A percentile compares a stretch with the other conserved stretches of the same genome.
These are phyloP conservation scores for Parafenestella ontariensis DNA, from an alignment of 2,329 filamentous ascomycete genomes.

Conservation along the genomic window DNA sequence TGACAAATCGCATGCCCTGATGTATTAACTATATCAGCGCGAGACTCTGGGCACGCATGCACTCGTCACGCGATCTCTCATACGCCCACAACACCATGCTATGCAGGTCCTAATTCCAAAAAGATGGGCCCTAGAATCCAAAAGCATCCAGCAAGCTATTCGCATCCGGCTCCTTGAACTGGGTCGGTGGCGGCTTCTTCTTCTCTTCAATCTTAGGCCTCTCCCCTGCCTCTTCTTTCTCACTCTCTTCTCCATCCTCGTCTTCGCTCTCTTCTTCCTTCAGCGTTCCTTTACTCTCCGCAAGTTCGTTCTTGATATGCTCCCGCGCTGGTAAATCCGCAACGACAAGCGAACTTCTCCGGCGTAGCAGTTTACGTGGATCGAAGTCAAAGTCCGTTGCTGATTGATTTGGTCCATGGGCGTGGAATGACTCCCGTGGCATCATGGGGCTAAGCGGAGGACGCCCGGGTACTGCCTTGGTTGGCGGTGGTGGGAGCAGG, in stretches of 20 bases:
- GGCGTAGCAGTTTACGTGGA: conserved; percentile 71
- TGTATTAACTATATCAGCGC: neutral
- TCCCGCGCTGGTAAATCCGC: conserved; percentile 67
- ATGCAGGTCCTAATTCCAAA: neutral
- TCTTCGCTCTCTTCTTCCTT: conserved; percentile 42
- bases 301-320: conserved; percentile 28
- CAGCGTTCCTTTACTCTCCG: conserved; percentile 18
- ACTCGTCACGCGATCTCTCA: neutral
- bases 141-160: conserved; percentile 90
- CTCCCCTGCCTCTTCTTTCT: conserved; percentile 9
- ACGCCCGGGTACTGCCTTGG: conserved; percentile 20
- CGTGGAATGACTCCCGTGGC: conserved; percentile 31
- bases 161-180: conserved; percentile 92
- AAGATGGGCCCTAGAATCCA: conserved; percentile 69
- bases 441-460: conserved; percentile 37
- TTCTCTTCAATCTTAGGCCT: conserved; percentile 52
- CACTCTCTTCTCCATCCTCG: conserved; percentile 41
- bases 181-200: conserved; percentile 69
- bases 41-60: neutral
- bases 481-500: conserved; percentile 55
- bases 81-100: conserved; percentile 2
- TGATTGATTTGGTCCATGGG: conserved; percentile 22
- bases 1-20: too few species aligned
- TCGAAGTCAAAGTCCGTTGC: conserved; percentile 56
- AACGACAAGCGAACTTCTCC: conserved; percentile 80